Base-by-base conservation (phyloP, 75 land plant genomes). In the Picea sitchensis region DNA sequence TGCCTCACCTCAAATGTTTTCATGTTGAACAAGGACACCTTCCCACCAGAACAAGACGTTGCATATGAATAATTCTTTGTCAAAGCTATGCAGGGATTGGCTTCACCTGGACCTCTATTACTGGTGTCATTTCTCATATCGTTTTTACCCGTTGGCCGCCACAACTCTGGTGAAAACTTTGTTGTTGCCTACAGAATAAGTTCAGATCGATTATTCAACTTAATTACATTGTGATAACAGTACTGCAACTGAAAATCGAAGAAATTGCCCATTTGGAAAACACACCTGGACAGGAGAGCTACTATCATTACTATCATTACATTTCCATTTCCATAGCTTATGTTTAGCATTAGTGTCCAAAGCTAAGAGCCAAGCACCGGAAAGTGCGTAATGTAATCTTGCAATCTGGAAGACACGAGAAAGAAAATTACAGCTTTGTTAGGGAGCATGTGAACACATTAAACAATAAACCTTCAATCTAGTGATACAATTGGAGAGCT, bases 31-130 rank as follows among this genome's bases (percentile, higher is more conserved):
- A 91, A 76, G 21, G 88, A 84, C 32, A 88, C 83, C 72, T 86
- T 89, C 20, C 91, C 88, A 56, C 92, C 92, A 59, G 91, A 91
- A 23, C 88, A 88, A 76, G 92, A 91, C 88, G 86, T 83, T 1
- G 86, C 81, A 77, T 84, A 91, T 12, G 87, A 84, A 61, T 81
- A 88, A 84, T 91, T 86, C 30, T 89, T 88, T 21, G 91, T 86
- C 58, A 91, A 61, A 20, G 91, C 91, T 62, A 92, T 88, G 65
- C 94, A 92, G 13, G 92, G 83, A 58, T 78, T 83, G 20, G 84
- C 60, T 44, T 92, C 90, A 64, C 86, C 90, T 20, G 81, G 91
- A 59, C 78, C 80, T 73, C 32, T 75, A 11, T 83, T 87, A 76
- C 36, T 82, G 11, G 81, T 72, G 31, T 91, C 90, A 82, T 91